Evolutionary conservation across 176 grass and related monocot species (phyloP), one percentile per base, ranked within the genome.

Genomic region (Secale cereale): DNA sequence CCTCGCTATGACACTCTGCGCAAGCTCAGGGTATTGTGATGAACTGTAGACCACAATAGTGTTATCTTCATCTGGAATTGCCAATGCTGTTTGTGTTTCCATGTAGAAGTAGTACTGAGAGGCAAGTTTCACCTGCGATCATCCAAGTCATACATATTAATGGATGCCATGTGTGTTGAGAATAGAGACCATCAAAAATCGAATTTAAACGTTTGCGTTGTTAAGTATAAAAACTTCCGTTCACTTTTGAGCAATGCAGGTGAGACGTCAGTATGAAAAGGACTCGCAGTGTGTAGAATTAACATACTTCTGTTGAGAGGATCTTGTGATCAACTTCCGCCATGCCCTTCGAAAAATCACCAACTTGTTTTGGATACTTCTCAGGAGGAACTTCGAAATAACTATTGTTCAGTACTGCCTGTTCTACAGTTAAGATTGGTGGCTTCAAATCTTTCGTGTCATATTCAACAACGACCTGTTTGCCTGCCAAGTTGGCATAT

Each of bases 81-180:
- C 91, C 13, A 96, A 33, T 64, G 91, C 66, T 41, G 90, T 85
- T 17, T 96, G 91, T 72, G 88, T 96, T 76, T 95, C 94, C 94
- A 95, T 95, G 59, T 95, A 95, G 77, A 92, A 96, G 61, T 91
- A 83, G 32, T 96, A 93, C 33, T 96, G 88, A 60, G 88, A 91
- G 43, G 76, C 81, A 76, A 96, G 83, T 77, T 93, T 93, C 77
- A 96, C 91, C 94, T 96, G 88, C 65, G 83, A 68, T 22, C 28
- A 66, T 65, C 14, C 39, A 81, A 52, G 59, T 50, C 23, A 76
- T 50, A 40, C 20, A 31, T 31, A 67, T 81, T 66, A 87, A 28
- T 22, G 45, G 19, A 46, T 39, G 6, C 56, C 31, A 48, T 12
- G 37, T 22, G 26, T 66, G 31, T 84, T 36, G 5, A 32, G 4